Conservation (phyloP, 148 eudicot species). For the Cornus suecica region DNA sequence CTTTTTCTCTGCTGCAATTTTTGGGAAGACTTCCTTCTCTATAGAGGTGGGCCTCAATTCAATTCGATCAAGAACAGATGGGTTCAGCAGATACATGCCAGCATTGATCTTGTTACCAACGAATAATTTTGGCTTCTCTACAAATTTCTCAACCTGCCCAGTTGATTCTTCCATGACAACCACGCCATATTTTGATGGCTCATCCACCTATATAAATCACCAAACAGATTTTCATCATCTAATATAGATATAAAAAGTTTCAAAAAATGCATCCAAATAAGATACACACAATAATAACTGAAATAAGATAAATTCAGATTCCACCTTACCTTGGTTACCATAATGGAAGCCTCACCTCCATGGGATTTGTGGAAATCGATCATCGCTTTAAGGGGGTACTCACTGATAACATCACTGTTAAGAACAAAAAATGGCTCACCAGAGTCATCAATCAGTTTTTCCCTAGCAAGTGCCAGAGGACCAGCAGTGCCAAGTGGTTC, state of each 20-base stretch:
- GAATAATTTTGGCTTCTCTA: constrained; percentile 85
- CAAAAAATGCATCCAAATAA: constrained; percentile 6
- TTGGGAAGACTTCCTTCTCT: constrained; percentile 85
- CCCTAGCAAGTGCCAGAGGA: constrained; percentile 89
- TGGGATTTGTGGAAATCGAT: constrained; percentile 82
- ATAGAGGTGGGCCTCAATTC: constrained; percentile 82
- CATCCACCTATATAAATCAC: constrained; percentile 69
- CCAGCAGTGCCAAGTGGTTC: constrained; percentile 98
- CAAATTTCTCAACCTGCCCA: constrained; percentile 77
- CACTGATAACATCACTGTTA: constrained; percentile 94
- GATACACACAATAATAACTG: constrained; percentile 1
- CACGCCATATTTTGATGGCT: constrained; percentile 94
- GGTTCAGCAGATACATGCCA: constrained; percentile 82
- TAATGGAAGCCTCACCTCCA: constrained; percentile 90
- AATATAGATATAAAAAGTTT: not conserved
- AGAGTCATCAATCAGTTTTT: constrained; percentile 69
- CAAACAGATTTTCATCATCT: not conserved
- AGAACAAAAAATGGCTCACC: constrained; percentile 91
- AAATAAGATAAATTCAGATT: not conserved
- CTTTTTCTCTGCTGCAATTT: constrained; percentile 59
- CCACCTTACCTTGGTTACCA: constrained; percentile 81
- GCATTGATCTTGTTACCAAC: constrained; percentile 98
- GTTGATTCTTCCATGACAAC: constrained; percentile 87
- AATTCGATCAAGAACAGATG: constrained; percentile 77
- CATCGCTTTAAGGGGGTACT: constrained; percentile 82